Evolutionary conservation across 768 basidiomycete species (phyloP), one percentile per base, ranked within the genome.

Genomic region (Boletus bicolor): DNA sequence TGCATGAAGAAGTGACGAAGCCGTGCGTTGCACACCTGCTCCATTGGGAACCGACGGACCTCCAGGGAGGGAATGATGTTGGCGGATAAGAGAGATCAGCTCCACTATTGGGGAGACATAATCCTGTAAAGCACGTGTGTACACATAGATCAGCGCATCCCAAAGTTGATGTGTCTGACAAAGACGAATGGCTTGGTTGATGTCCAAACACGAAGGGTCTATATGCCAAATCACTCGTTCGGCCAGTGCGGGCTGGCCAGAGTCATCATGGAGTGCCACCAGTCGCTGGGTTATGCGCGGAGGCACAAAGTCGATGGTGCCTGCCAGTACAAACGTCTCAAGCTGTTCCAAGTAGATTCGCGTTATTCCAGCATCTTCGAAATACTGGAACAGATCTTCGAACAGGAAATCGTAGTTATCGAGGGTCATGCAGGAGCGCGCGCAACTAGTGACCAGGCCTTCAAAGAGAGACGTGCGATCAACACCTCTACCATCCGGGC

Each of bases 221-320:
- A 98, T 92, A 67, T 96, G 92, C 93, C 94, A 98, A 52, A 99
- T 96, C 54, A 98, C 77, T 32, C 84, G 82, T 70, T 99, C 95
- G 1, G 89, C 91, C 4, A 84, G 77, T 47, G 91, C 89, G 8
- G 87, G 84, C 36, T 85, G 82, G 12, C 76, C 77, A 43, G 84
- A 79, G 34, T 84, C 82, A 44, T 87, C 89, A 63, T 97, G 91
- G 42, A 91, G 73, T 1, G 82, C 80, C 48, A 98, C 81, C 26
- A 99, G 75, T 52, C 83, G 79, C 69, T 99, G 93, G 6, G 91
- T 89, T 55, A 99, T 86, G 36, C 86, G 83, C 9, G 96, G 93
- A 12, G 97, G 94, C 5, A 95, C 82, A 44, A 82, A 76, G 7
- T 77, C 81, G 28, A 98, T 81, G n/a, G 78, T 75, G 45, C 84